Evolutionary conservation across 176 grass and related monocot species (phyloP).

Genomic region (Lolium multiflorum): DNA sequence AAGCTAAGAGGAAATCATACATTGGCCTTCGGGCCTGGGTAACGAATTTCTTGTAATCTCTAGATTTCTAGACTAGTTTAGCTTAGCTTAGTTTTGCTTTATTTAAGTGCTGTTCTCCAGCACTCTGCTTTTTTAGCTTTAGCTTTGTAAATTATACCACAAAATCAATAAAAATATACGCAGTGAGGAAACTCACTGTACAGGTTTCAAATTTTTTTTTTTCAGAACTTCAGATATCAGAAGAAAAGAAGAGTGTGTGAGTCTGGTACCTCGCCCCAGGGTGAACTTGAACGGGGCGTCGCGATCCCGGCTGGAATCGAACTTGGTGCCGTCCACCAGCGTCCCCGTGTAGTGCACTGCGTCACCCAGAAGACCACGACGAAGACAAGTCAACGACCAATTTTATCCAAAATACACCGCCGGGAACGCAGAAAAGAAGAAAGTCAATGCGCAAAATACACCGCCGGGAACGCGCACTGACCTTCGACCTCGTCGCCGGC

Average conservation of each 20-base stretch:
- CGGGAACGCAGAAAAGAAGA: neutral
- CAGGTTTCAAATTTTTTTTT: too few relatives aligned
- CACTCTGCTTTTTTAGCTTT: too few relatives aligned
- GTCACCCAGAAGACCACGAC: neutral
- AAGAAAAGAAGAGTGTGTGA: neutral
- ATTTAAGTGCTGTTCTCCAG: too few relatives aligned
- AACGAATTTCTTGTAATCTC: too few relatives aligned
- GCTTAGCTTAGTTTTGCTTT: too few relatives aligned
- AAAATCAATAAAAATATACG: too few relatives aligned
- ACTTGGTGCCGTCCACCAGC: constrained; percentile 74
- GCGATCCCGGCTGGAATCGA: constrained; percentile 82
- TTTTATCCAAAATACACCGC: neutral
- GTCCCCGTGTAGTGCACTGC: constrained; percentile 94
- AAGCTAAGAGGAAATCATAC: too few relatives aligned
- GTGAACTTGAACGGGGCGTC: constrained; percentile 73
- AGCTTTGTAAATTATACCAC: too few relatives aligned
- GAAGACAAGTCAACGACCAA: neutral
- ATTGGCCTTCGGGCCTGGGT: too few relatives aligned
- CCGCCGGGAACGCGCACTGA: constrained; percentile 14
- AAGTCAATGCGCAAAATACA: neutral
- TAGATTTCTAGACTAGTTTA: too few relatives aligned
- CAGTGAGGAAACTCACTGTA: too few relatives aligned
- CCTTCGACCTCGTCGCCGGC: constrained; percentile 84
- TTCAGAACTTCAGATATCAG: neutral
- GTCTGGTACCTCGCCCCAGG: constrained; percentile 66